These are phyloP conservation scores for Pseudogymnoascus destructans DNA, from an alignment of 2,329 filamentous ascomycete genomes.

Conservation along the genomic window DNA sequence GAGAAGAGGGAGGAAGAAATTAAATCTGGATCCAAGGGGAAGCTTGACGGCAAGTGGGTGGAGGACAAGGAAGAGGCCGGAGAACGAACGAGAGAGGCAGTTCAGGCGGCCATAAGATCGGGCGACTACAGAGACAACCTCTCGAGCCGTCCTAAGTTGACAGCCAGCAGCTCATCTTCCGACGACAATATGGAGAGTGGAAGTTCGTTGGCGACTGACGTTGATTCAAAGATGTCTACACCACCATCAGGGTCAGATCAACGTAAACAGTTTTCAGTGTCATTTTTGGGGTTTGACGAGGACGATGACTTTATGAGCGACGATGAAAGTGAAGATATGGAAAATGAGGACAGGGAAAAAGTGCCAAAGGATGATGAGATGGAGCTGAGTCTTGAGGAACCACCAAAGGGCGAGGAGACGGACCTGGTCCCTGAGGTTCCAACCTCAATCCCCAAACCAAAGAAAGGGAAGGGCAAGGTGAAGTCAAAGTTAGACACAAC, in stretches of 20 bases:
- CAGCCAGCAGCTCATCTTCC: slow-evolving; percentile 29
- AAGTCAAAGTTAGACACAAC: slow-evolving; percentile 32
- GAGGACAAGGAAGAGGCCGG: slow-evolving; percentile 86
- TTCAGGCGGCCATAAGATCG: slow-evolving; percentile 54
- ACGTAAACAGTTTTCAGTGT: slow-evolving; percentile 25
- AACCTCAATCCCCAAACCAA: slow-evolving; percentile 12
- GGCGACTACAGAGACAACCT: slow-evolving; percentile 50
- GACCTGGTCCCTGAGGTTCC: slow-evolving; percentile 8
- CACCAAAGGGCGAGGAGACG: slow-evolving; percentile 16
- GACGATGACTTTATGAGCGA: slow-evolving; percentile 63
- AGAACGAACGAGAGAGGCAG: slow-evolving; percentile 68
- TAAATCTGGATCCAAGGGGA: slow-evolving; percentile 54
- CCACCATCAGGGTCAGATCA: slow-evolving; percentile 33
- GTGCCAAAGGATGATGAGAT: slow-evolving; percentile 17
- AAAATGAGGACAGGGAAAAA: slow-evolving; percentile 17
- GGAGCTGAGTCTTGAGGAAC: slow-evolving; percentile 17
- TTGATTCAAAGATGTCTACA: slow-evolving; percentile 32
- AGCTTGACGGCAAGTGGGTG: slow-evolving; percentile 83
- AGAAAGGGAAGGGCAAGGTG: slow-evolving; percentile 23
- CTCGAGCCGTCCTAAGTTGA: slow-evolving; percentile 31
- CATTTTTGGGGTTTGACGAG: slow-evolving; percentile 68
- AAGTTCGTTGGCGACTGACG: slow-evolving; percentile 23
- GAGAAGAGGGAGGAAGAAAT: slow-evolving; percentile 78
- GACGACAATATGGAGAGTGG: slow-evolving; percentile 21
- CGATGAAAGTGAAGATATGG: slow-evolving; percentile 38